These are phyloP conservation scores for Nosema muscidifuracis DNA, from an alignment of 371 early-diverging fungal species.

Conservation along the genomic window DNA sequence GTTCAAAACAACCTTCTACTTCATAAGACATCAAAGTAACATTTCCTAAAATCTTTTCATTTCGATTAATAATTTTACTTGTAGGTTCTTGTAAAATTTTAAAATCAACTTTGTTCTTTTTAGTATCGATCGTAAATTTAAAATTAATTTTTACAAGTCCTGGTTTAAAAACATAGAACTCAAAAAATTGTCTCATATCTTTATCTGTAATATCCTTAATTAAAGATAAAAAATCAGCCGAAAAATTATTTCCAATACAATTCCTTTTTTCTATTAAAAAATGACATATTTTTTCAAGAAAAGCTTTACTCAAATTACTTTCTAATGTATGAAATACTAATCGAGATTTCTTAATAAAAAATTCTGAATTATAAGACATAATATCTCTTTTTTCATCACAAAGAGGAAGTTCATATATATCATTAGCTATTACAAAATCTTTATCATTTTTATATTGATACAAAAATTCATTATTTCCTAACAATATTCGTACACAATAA, in stretches of 20 bases:
- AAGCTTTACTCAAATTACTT: slow-evolving; percentile 60
- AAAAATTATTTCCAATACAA: slow-evolving; percentile 27
- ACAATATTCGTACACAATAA: slow-evolving; percentile 45
- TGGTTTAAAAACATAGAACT: slow-evolving; percentile 58
- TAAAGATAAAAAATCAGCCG: slow-evolving; percentile 54
- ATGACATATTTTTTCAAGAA: slow-evolving; percentile 63
- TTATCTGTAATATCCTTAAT: slow-evolving; percentile 63
- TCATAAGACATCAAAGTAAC: slow-evolving; percentile 55
- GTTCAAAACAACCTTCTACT: slow-evolving; percentile 61
- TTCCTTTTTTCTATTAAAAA: slow-evolving; percentile 26
- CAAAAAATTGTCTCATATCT: slow-evolving; percentile 59
- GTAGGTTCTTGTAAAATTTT: slow-evolving; percentile 50
- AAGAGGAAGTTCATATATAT: slow-evolving; percentile 60
- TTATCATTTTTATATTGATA: slow-evolving; percentile 52
- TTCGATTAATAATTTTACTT: slow-evolving; percentile 44
- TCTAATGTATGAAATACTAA: slow-evolving; percentile 61
- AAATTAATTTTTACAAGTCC: slow-evolving; percentile 54
- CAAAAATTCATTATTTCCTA: slow-evolving; percentile 62
- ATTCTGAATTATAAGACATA: slow-evolving; percentile 33
- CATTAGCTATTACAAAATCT: slow-evolving; percentile 56
- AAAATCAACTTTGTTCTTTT: slow-evolving; percentile 54
- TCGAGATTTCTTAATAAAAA: slow-evolving; percentile 58
- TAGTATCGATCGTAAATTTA: slow-evolving; percentile 52
- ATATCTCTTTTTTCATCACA: slow-evolving; percentile 35
- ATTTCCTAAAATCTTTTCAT: slow-evolving; percentile 37